Base-by-base conservation (phyloP, 345 rosid genomes). In the Noccaea bulbosa region DNA sequence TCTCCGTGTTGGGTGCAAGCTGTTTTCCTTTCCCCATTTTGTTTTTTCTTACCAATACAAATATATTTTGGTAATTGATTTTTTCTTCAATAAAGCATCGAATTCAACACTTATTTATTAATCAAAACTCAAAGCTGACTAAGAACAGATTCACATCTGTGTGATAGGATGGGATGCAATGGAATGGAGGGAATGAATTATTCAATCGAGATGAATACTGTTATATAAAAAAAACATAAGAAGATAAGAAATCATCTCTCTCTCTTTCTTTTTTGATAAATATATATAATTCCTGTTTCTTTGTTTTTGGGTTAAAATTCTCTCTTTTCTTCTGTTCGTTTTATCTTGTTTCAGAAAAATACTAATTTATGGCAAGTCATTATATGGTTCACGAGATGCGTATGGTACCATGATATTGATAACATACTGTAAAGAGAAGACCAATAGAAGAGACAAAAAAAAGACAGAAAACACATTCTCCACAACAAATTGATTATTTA, bases 351-450 rank as follows among this genome's bases (percentile, higher is more conserved):
- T 30, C 54, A 14, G 45, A 10, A 16, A 32, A 47, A 45, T 9
- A 32, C 59, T 11, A 49, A 67, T 63, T 54, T 15, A 49, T 41
- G 71, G 66, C 35, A 49, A 77, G 63, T 60, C 80, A 77, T 77
- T 34, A 77, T 76, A 70, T 70, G 62, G 71, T 76, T 76, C 79
- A 76, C 79, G 79, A 70, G 79, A 76, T 64, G 71, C 67, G 67
- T 57, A 75, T 45, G 79, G 75, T 70, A 70, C 75, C 70, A 69
- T 76, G 39, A 70, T 76, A 63, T 54, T 48, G 61, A 63, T 40
- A 70, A 40, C 75, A 55, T 55, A 64, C 66, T 62, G 70, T 70
- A 63, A 64, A 64, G 71, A 46, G 71, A 51, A 70, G 56, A 71
- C 71, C 59, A 71, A 41, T 70, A 70, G 62, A 76, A 63, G 79